A percentile compares a stretch with the other conserved stretches of the same genome.
Conservation (phyloP, 2,329 filamentous ascomycete species). For the Neopestalotiopsis sp. region DNA sequence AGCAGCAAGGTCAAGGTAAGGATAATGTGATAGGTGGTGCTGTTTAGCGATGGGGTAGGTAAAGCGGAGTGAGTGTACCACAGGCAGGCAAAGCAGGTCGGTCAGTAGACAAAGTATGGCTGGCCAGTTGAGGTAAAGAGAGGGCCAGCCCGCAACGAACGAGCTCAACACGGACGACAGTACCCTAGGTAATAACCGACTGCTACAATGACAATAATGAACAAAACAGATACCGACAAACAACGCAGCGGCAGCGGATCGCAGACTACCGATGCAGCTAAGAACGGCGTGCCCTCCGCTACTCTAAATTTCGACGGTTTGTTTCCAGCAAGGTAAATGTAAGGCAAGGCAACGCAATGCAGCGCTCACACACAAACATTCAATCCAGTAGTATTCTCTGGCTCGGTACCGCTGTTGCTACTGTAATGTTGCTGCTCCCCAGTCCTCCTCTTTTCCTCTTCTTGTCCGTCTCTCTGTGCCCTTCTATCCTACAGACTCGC, state of each 20-base stretch:
- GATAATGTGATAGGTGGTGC: not conserved
- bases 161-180: not conserved
- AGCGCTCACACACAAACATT: not conserved
- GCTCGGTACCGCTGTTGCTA: not conserved
- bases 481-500: not conserved
- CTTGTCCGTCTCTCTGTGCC: not conserved
- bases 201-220: not conserved
- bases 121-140: not conserved
- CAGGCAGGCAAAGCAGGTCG: not conserved
- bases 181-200: not conserved
- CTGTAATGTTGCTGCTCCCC: not conserved
- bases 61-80: not conserved
- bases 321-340: not conserved
- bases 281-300: not conserved
- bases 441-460: not conserved
- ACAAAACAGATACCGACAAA: not conserved
- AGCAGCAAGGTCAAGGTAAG: conserved; percentile 1
- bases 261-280: not conserved
- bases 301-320: not conserved
- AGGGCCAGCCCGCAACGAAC: not conserved
- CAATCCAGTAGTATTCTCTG: not conserved
- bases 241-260: not conserved
- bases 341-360: too few relatives aligned
- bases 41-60: conserved; percentile 4
- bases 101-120: not conserved